Evolutionary conservation across 2,329 filamentous ascomycete genomes (phyloP).

Genomic region (Claviceps citrina): DNA sequence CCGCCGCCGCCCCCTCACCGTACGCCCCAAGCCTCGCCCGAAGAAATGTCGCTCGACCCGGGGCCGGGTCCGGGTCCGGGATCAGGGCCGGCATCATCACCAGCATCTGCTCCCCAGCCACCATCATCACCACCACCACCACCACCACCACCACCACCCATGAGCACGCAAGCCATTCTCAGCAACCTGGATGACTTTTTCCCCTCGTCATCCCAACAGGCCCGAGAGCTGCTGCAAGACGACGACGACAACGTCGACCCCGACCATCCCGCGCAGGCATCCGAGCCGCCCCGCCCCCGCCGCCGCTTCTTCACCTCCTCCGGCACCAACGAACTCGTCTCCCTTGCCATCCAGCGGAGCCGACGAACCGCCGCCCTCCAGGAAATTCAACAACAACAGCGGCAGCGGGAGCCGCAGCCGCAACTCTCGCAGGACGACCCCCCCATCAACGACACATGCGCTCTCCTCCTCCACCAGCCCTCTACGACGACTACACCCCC

Average conservation of each 20-base stretch:
- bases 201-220: conserved; percentile 40
- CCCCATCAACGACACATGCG: background rate
- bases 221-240: conserved; percentile 37
- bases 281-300: conserved; percentile 5
- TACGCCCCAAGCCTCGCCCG: background rate
- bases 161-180: conserved; percentile 39
- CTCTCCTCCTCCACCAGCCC: background rate
- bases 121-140: conserved; percentile 5
- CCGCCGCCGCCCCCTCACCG: background rate
- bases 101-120: conserved; percentile 1
- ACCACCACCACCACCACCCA: conserved; percentile 14
- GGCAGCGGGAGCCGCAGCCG: background rate
- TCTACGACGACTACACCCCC: background rate
- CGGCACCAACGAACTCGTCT: conserved; percentile 19
- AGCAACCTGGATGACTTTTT: conserved; percentile 38
- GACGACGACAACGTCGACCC: conserved; percentile 22
- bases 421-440: conserved; percentile 12
- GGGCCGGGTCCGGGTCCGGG: too few relatives aligned
- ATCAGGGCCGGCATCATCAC: too few relatives aligned
- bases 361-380: conserved; percentile 19
- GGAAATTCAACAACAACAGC: conserved; percentile 11
- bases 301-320: conserved; percentile 24
- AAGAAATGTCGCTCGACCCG: background rate
- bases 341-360: conserved; percentile 21
- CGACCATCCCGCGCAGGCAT: background rate